Conservation (phyloP, 768 basidiomycete genomes). For the Termitomyces sp. region DNA sequence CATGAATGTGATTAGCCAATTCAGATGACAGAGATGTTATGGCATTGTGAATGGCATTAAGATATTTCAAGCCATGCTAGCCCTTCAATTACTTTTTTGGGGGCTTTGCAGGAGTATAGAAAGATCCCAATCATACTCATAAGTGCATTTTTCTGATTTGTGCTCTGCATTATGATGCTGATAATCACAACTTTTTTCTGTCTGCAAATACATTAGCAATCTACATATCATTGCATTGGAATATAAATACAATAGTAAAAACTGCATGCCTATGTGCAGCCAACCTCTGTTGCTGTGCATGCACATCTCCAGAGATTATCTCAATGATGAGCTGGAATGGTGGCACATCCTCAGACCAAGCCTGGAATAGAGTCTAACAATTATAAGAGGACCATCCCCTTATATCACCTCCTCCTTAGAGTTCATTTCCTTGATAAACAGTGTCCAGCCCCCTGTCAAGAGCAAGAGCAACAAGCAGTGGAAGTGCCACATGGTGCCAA, state of each 20-base stretch:
- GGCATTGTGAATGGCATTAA: not conserved
- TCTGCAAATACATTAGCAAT: not conserved
- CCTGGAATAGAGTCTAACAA: too few species aligned
- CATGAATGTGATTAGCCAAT: not conserved
- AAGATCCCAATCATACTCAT: constrained; percentile 1
- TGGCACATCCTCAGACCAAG: too few species aligned
- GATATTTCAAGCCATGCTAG: not conserved
- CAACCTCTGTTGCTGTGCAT: not conserved
- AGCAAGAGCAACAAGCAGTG: too few species aligned
- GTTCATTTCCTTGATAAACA: too few species aligned
- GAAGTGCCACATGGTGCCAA: too few species aligned
- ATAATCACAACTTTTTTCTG: constrained; percentile 1
- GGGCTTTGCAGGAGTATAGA: not conserved
- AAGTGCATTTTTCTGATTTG: not conserved
- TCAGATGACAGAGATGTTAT: constrained; percentile 1
- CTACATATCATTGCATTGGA: not conserved
- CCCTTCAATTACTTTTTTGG: constrained; percentile 3
- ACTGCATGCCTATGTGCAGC: not conserved
- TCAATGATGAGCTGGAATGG: too few species aligned
- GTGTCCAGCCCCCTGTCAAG: too few species aligned
- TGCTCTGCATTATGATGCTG: not conserved
- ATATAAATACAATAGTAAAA: not conserved
- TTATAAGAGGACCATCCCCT: too few species aligned
- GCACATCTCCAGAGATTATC: too few species aligned
- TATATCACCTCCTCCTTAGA: too few species aligned